Evolutionary conservation across 2,329 filamentous ascomycete genomes (phyloP).

Genomic region (Emergomyces pasteurianus): DNA sequence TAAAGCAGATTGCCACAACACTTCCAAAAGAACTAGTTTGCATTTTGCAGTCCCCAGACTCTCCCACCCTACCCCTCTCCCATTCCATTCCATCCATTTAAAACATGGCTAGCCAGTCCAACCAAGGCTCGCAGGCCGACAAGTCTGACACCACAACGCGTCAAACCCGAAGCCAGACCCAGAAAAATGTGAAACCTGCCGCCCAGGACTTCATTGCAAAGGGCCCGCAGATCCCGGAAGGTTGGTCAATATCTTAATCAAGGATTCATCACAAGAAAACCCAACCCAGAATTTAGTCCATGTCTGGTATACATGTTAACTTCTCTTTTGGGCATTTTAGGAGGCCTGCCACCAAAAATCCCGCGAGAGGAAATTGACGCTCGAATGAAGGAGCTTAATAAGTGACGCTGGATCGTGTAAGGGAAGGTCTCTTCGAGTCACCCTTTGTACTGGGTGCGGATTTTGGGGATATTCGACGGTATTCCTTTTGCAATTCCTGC

Average conservation of each 20-base stretch:
- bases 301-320: not conserved
- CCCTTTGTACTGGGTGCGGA: not conserved
- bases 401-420: not conserved
- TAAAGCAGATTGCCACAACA: not conserved
- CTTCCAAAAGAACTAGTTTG: not conserved
- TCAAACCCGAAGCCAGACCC: not conserved
- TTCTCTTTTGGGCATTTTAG: not conserved
- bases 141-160: not conserved
- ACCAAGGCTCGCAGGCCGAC: not conserved
- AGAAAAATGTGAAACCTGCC: not conserved
- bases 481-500: not conserved
- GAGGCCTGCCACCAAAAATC: not conserved
- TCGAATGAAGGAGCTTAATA: conserved; percentile 1
- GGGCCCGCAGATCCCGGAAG: conserved; percentile 1
- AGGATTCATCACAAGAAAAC: not conserved
- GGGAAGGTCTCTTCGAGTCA: not conserved
- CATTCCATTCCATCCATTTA: not conserved
- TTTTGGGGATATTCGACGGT: not conserved
- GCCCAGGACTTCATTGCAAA: conserved; percentile 1
- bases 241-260: not conserved
- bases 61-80: not conserved
- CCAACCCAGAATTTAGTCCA: not conserved
- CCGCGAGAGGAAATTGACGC: conserved; percentile 1
- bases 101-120: not conserved
- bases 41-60: not conserved